These are phyloP conservation scores for Ammopiptanthus mongolicus DNA, from an alignment of 306 rosid genomes.

Conservation along the genomic window DNA sequence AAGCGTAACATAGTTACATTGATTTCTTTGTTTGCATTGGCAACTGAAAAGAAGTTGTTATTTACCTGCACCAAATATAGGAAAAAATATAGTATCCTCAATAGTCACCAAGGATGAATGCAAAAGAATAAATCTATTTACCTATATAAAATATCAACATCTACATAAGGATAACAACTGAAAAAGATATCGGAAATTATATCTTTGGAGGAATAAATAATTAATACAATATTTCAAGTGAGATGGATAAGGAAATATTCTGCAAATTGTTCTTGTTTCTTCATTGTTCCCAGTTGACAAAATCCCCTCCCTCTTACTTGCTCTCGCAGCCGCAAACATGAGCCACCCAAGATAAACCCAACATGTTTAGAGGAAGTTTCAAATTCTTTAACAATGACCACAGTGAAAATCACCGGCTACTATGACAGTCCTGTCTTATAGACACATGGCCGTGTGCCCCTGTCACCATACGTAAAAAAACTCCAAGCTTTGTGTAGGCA, in stretches of 20 bases:
- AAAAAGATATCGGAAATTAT: not conserved
- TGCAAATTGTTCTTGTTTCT: not conserved
- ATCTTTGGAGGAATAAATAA: conserved; percentile 11
- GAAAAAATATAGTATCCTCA: conserved; percentile 6
- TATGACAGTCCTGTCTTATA: too few species aligned
- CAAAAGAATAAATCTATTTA: not conserved
- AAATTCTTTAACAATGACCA: not conserved
- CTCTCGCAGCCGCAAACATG: not conserved
- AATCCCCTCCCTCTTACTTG: not conserved
- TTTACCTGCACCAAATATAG: conserved; percentile 71
- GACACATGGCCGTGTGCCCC: too few species aligned
- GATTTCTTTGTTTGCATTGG: too few species aligned
- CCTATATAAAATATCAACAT: not conserved
- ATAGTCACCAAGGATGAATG: conserved; percentile 9
- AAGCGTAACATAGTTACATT: too few species aligned
- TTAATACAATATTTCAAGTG: conserved; percentile 3
- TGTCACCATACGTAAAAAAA: too few species aligned
- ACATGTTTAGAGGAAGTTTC: not conserved
- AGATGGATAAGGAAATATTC: conserved; percentile 7
- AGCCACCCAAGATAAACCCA: conserved; percentile 4
- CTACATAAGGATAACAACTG: not conserved
- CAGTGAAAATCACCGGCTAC: not conserved
- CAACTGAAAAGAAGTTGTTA: too few species aligned
- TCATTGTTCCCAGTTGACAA: not conserved
- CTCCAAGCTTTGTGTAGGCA: too few species aligned